phyloP scores from a whole-genome alignment of 176 grass and related monocot genomes.

The Hsuehochloa calcarea region DNA sequence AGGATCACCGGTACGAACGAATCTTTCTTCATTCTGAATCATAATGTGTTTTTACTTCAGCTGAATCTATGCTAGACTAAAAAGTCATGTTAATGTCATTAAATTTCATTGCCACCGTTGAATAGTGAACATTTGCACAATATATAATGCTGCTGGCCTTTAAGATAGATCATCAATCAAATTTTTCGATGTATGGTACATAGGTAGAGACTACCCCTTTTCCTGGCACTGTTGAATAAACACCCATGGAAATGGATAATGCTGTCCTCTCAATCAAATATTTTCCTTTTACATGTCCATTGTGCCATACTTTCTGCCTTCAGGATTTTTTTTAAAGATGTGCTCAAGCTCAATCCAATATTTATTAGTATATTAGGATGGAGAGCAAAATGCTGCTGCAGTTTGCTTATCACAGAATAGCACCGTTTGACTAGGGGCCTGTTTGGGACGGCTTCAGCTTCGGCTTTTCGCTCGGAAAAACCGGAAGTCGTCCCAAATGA shows the following conservation, averaged over 20 bases:
- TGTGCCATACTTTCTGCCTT: neutral
- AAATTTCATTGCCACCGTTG: neutral
- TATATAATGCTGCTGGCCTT: neutral
- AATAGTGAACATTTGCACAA: neutral
- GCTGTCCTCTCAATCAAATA: neutral
- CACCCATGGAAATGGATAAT: too few species aligned
- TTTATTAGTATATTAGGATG: neutral
- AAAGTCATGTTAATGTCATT: neutral
- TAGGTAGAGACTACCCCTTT: neutral
- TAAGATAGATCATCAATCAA: neutral
- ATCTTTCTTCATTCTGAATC: constrained; percentile 3
- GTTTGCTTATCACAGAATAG: neutral
- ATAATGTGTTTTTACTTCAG: neutral
- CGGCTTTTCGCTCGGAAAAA: too few species aligned
- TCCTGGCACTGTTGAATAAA: neutral
- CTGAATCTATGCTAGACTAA: constrained; percentile 14
- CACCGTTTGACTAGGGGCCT: neutral
- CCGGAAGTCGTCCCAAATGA: too few species aligned
- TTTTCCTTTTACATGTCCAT: neutral
- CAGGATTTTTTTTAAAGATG: neutral
- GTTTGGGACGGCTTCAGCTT: too few species aligned
- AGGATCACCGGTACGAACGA: constrained; percentile 31
- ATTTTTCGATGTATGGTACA: neutral
- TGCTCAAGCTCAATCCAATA: neutral
- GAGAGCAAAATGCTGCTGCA: neutral